Evolutionary conservation across 1,139 yeast species (phyloP).

Genomic region (Hanseniaspora uvarum): DNA sequence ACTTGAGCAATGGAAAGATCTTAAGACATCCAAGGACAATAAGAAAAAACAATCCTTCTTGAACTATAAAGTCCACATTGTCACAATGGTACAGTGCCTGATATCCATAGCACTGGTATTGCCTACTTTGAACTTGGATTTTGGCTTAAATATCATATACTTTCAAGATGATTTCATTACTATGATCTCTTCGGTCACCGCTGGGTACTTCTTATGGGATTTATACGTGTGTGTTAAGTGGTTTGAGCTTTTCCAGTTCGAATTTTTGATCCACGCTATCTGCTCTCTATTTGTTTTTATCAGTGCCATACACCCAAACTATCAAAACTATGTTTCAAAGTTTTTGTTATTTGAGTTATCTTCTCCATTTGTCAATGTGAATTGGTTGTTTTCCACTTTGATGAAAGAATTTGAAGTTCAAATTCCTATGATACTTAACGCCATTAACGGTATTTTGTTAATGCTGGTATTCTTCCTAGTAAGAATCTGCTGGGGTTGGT

Average conservation of each 20-base stretch:
- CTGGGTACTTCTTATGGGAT: constrained; percentile 92
- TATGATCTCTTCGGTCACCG: constrained; percentile 58
- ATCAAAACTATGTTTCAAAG: constrained; percentile 72
- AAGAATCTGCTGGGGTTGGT: constrained; percentile 82
- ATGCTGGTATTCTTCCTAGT: constrained; percentile 62
- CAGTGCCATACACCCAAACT: constrained; percentile 56
- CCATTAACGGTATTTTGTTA: constrained; percentile 61
- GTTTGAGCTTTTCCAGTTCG: constrained; percentile 61
- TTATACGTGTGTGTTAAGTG: constrained; percentile 51
- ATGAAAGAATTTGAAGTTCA: constrained; percentile 18
- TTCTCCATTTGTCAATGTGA: constrained; percentile 86
- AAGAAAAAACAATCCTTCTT: constrained; percentile 18
- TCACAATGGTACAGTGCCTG: constrained; percentile 40
- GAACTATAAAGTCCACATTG: constrained; percentile 82
- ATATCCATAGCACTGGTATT: constrained; percentile 20
- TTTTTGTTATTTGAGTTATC: constrained; percentile 81
- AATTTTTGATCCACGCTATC: constrained; percentile 73
- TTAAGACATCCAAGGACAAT: constrained; percentile 4
- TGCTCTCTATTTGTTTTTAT: constrained; percentile 44
- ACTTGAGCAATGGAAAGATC: constrained; percentile 38
- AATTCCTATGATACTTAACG: constrained; percentile 40
- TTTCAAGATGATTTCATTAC: constrained; percentile 66
- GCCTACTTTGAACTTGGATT: constrained; percentile 26
- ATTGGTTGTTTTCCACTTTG: constrained; percentile 73
- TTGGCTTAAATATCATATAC: constrained; percentile 24